Base-by-base conservation (phyloP, 1,139 yeast genomes). In the Pichia sp. region DNA sequence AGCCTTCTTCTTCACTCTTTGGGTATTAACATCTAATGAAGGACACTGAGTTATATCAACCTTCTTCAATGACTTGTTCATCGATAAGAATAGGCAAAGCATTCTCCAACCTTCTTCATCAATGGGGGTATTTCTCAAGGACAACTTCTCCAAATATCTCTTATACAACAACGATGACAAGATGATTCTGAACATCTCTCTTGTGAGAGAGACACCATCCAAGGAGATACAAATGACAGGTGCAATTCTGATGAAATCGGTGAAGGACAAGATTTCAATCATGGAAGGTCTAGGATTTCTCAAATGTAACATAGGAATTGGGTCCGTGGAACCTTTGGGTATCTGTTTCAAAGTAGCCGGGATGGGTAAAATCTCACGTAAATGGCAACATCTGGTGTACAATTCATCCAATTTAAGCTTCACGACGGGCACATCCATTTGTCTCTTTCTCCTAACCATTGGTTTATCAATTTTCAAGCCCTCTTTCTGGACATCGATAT, bases 381-480 rank as follows among this genome's bases (percentile, higher is more conserved):
- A 65, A 59, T 88, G 97, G 53, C 96, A 88, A 56, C 96, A 87
- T 46, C 96, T 66, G 0, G 96, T 85, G 57, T 88, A 88, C 13
- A 88, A 65, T 29, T 77, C 73, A 50, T 84, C 94, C 37, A 78
- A 66, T 25, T 58, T 58, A 30, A 57, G 42, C 6, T 61, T 58
- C 5, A 67, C 59, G 57, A 70, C 63, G 2, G 78, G 77, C 39
- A 66, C 70, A 29, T 72, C 78, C 47, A 73, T 72, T 9, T 56
- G 53, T 48, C 59, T 51, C 23, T 51, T 53, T 18, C 55, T 52
- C 34, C 62, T 62, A 6, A 66, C 55, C 74, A 69, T 69, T 13
- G 74, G 75, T 37, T 69, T 70, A 49, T 70, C 76, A 43, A 70
- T 69, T 22, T 59, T 64, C 29, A 69, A 60, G 22, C 44, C 40